These are phyloP conservation scores for Monascus purpureus DNA, from an alignment of 495 filamentous ascomycete genomes.

Conservation along the genomic window DNA sequence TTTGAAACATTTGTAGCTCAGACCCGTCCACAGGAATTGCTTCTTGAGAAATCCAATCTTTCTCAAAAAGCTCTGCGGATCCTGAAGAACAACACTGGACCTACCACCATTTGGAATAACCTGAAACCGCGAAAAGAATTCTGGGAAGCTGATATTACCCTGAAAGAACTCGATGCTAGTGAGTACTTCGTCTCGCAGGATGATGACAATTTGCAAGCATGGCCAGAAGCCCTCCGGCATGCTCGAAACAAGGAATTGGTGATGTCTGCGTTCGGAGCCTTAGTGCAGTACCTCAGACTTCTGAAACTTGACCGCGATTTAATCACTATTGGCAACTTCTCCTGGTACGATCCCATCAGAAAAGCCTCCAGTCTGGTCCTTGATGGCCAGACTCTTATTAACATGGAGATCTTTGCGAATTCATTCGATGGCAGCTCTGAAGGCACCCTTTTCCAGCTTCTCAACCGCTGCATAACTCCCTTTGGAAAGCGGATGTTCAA, in stretches of 20 bases:
- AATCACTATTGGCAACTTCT: constrained; percentile 82
- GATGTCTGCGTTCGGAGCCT: constrained; percentile 87
- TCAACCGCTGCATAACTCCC: constrained; percentile 91
- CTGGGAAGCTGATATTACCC: constrained; percentile 69
- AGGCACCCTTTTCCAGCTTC: constrained; percentile 76
- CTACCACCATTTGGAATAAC: constrained; percentile 91
- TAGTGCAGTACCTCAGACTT: constrained; percentile 74
- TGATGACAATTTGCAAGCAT: constrained; percentile 49
- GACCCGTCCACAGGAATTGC: constrained; percentile 72
- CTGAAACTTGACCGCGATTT: constrained; percentile 83
- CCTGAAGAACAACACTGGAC: constrained; percentile 85
- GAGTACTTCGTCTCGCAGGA: constrained; percentile 63
- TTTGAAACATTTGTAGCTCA: constrained; percentile 98
- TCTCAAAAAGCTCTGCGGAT: constrained; percentile 83
- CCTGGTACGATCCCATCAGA: constrained; percentile 84
- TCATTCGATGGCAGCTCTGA: constrained; percentile 73
- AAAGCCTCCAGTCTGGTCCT: constrained; percentile 86
- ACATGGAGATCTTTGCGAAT: constrained; percentile 93
- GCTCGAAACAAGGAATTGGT: constrained; percentile 65
- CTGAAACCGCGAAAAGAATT: constrained; percentile 83
- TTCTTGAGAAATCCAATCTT: constrained; percentile 78
- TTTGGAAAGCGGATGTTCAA: constrained; percentile 95
- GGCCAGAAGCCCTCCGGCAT: constrained; percentile 65
- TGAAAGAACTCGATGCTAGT: constrained; percentile 68
- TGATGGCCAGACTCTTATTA: constrained; percentile 93